Base-by-base conservation (phyloP, 352 stramenopile species). In the Peronospora destructor region DNA sequence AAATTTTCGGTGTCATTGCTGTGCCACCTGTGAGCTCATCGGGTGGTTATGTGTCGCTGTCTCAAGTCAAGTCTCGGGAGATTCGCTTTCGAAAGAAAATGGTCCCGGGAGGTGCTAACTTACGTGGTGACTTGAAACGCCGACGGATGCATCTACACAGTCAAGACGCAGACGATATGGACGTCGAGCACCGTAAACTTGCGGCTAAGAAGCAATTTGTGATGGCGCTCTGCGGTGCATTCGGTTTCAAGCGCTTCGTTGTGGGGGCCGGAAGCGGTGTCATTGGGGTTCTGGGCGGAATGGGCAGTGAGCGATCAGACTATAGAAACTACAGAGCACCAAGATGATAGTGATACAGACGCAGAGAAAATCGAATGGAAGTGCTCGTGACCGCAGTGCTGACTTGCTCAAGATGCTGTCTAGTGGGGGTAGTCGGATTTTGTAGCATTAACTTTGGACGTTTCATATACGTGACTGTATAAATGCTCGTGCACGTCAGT, bases 11-110 rank as follows among this genome's bases (percentile, higher is more conserved):
- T 26, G 51, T 49, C n/a, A 44, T 26, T 42, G 17, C 45, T 21
- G 60, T 66, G 21, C 51, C 55, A 11, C 64, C 59, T 14, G 60
- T 72, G 45, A 76, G 71, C 37, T 61, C 73, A 8, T 65, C 53
- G 4, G 74, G 67, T n/a, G 72, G 78, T 5, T 89, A 89, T 56
- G 73, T 89, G 25, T 89, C 78, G 29, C 62, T 89, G 16, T 89
- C 78, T 45, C 67, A 77, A 42, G 59, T 89, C 37, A 73, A 78
- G 46, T 89, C 78, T 42, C 78, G 76, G 8, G 70, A 89, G 58
- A 87, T 89, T 49, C 76, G 75, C 46, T 89, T 89, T 59, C 53
- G 60, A 7, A 80, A 71, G 46, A 73, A 82, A 29, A 38, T 64
- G 45, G 35, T 61, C 5, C 59, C 59, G 6, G 60, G 56, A 43